phyloP scores from a whole-genome alignment of 225 moss, liverwort and hornwort species.

The Lunularia cruciata region DNA sequence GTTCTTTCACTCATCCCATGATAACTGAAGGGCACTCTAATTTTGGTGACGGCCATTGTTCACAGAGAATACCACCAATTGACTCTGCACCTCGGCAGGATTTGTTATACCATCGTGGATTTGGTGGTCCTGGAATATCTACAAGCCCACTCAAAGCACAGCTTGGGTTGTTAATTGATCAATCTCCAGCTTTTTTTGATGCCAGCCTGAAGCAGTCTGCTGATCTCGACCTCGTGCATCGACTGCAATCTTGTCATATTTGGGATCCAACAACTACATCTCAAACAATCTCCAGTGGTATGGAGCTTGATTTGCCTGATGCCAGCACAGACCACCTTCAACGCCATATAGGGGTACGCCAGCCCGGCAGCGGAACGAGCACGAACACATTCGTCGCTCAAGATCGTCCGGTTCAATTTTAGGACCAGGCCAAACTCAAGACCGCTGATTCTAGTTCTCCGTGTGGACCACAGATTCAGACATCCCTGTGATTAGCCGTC shows the following conservation, averaged over 20 bases:
- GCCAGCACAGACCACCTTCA: too few relatives aligned
- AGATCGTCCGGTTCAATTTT: too few relatives aligned
- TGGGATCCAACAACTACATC: background rate
- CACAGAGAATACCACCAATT: background rate
- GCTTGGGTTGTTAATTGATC: background rate
- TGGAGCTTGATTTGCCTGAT: background rate
- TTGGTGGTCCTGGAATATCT: background rate
- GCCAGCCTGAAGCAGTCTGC: background rate
- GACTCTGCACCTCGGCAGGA: background rate
- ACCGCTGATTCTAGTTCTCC: too few relatives aligned
- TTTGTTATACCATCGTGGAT: background rate
- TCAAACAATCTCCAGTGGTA: background rate
- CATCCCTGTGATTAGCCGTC: too few relatives aligned
- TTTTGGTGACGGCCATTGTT: background rate
- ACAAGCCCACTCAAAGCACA: background rate
- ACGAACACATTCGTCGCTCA: too few relatives aligned
- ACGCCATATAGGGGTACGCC: too few relatives aligned
- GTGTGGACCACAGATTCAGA: too few relatives aligned
- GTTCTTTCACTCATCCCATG: background rate
- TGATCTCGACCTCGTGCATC: background rate
- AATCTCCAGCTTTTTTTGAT: background rate
- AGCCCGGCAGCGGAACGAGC: too few relatives aligned
- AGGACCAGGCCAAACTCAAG: too few relatives aligned
- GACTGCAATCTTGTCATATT: constrained; percentile 5
- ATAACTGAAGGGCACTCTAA: background rate